A percentile compares a stretch with the other conserved stretches of the same genome.
These are phyloP conservation scores for Fusarium marasasianum DNA, from an alignment of 2,329 filamentous ascomycete species.

Conservation along the genomic window DNA sequence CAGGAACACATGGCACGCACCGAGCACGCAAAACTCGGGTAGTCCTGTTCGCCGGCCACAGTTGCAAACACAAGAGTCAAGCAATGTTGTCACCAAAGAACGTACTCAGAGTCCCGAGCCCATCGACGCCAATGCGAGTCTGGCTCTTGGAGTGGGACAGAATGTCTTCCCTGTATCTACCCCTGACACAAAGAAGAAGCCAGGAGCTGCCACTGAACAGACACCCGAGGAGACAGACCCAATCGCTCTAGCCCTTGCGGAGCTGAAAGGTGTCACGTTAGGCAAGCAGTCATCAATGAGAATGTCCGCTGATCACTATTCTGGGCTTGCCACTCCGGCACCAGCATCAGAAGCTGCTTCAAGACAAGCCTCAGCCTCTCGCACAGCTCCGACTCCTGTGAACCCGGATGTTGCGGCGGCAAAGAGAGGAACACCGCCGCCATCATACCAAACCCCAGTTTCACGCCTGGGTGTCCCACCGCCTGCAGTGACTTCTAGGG, in stretches of 20 bases:
- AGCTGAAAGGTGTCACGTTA: constrained; percentile 83
- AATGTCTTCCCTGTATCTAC: constrained; percentile 95
- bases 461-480: constrained; percentile 88
- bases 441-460: constrained; percentile 75
- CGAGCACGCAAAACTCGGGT: constrained; percentile 41
- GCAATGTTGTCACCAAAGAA: constrained; percentile 51
- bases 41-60: constrained; percentile 52
- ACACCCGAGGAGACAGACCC: constrained; percentile 77
- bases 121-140: constrained; percentile 89
- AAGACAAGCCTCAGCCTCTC: constrained; percentile 44
- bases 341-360: constrained; percentile 56
- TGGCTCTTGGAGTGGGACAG: constrained; percentile 93
- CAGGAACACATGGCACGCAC: constrained; percentile 69
- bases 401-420: constrained; percentile 59
- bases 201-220: constrained; percentile 43
- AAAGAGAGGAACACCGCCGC: constrained; percentile 81
- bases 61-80: constrained; percentile 50
- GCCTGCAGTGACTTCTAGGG: constrained; percentile 89
- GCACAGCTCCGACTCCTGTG: constrained; percentile 67
- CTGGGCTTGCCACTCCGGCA: constrained; percentile 87
- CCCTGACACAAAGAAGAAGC: constrained; percentile 67
- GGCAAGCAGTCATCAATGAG: constrained; percentile 81
- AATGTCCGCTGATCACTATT: constrained; percentile 95
- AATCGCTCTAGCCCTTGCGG: constrained; percentile 90
- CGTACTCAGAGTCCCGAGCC: constrained; percentile 77